A percentile compares a stretch with the other conserved stretches of the same genome.
Evolutionary conservation across 805 yeast species (phyloP).

Genomic region (Cyberlindnera suaveolens): DNA sequence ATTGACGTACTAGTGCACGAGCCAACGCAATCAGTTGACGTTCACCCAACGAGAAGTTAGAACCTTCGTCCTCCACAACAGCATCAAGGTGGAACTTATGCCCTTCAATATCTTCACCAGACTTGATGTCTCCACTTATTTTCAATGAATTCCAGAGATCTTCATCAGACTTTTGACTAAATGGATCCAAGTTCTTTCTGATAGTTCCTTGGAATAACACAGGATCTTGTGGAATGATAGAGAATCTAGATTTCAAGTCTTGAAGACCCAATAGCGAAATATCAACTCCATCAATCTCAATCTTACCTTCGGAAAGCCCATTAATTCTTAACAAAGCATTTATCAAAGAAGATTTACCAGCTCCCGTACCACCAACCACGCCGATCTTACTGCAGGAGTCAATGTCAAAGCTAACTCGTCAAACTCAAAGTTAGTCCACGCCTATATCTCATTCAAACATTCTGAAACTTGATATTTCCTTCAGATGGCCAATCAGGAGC

Average conservation of each 20-base stretch:
- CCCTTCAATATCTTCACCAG: conserved; percentile 18
- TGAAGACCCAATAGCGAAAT: conserved; percentile 45
- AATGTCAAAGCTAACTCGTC: conserved; percentile 32
- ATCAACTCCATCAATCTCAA: conserved; percentile 52
- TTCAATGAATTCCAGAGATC: conserved; percentile 53
- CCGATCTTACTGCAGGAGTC: conserved; percentile 58
- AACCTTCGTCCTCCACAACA: conserved; percentile 55
- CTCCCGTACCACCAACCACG: conserved; percentile 83
- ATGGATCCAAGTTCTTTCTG: conserved; percentile 58
- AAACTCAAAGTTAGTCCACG: conserved; percentile 56
- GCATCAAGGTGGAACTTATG: conserved; percentile 54
- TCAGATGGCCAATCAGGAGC: conserved; percentile 17
- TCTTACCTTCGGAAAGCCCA: conserved; percentile 47
- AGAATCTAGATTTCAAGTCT: conserved; percentile 48
- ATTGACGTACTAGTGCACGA: conserved; percentile 69
- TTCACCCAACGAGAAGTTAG: conserved; percentile 63
- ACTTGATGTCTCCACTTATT: conserved; percentile 47
- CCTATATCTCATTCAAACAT: conserved; percentile 50
- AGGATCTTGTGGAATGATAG: conserved; percentile 71
- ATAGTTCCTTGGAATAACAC: conserved; percentile 56
- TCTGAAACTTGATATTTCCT: conserved; percentile 35
- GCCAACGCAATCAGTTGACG: conserved; percentile 73
- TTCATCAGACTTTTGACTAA: conserved; percentile 42
- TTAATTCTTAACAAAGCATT: conserved; percentile 52
- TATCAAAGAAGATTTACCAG: conserved; percentile 69